Evolutionary conservation across 163 green algal genomes (phyloP).

Genomic region (Scenedesmus sp.): DNA sequence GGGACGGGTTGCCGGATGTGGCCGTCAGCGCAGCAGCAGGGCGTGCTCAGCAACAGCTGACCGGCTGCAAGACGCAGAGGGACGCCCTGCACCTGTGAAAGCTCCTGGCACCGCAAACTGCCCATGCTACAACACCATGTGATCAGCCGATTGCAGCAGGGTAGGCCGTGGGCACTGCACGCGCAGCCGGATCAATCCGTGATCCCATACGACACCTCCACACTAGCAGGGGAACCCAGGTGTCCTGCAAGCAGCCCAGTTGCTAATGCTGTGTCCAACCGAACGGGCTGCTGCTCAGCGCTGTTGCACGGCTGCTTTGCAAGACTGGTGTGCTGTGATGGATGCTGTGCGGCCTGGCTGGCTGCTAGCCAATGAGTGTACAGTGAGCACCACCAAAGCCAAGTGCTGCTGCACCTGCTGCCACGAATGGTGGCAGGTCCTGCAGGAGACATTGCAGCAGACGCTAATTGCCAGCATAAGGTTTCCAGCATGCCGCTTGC

Average conservation of each 20-base stretch:
- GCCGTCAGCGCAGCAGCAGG: not conserved
- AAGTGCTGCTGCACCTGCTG: not conserved
- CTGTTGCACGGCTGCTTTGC: not conserved
- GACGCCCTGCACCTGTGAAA: too few species aligned
- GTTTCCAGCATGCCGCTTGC: not conserved
- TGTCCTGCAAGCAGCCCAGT: not conserved
- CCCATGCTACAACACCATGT: not conserved
- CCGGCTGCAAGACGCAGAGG: not conserved
- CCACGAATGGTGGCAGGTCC: not conserved
- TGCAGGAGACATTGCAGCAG: not conserved
- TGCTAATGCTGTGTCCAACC: too few species aligned
- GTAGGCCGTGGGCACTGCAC: too few species aligned
- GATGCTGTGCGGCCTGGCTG: too few species aligned
- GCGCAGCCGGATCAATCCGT: too few species aligned
- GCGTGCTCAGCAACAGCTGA: too few species aligned
- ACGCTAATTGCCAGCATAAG: not conserved
- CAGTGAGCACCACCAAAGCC: not conserved
- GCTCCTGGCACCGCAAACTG: not conserved
- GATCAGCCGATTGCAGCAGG: too few species aligned
- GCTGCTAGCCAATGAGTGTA: not conserved
- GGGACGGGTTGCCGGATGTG: not conserved
- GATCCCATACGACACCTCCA: too few species aligned
- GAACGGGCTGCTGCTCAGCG: not conserved
- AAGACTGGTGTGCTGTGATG: too few species aligned
- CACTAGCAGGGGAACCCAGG: slow-evolving; percentile 18